Percentiles rank a stretch among this genome's conserved stretches.
Conservation (phyloP, 1,139 yeast species). For the Suhomyces atakaporum region DNA sequence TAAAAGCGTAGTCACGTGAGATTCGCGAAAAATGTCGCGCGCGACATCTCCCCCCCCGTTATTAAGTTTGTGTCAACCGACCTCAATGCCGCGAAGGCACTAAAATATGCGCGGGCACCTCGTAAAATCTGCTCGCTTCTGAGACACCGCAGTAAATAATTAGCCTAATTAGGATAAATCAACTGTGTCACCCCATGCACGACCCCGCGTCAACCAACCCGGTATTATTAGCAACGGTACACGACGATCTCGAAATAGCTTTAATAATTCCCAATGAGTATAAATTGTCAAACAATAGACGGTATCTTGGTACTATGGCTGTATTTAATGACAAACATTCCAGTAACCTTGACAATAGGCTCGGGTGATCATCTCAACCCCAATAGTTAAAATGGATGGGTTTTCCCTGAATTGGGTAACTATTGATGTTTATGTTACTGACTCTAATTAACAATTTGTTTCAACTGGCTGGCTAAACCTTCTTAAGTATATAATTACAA, state of each 20-base stretch:
- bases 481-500: no score
- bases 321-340: no score
- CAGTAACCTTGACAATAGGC: no score
- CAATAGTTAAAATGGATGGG: not conserved
- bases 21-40: slow-evolving; percentile 8
- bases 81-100: slow-evolving; percentile 5
- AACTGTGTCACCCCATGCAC: no score
- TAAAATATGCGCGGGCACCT: slow-evolving; percentile 7
- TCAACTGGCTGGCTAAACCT: no score
- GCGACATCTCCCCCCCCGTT: slow-evolving; percentile 9
- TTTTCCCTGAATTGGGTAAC: not conserved
- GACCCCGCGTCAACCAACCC: not conserved
- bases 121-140: slow-evolving; percentile 7
- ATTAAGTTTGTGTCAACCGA: slow-evolving; percentile 4
- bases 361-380: not conserved
- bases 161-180: slow-evolving; percentile 4
- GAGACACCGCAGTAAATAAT: slow-evolving; percentile 8
- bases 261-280: slow-evolving; percentile 5
- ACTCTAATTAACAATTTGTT: no score
- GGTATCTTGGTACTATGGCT: no score
- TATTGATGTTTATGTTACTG: slow-evolving; percentile 1
- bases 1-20: slow-evolving; percentile 8
- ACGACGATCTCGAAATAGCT: slow-evolving; percentile 4
- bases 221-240: not conserved
- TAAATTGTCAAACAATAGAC: slow-evolving; percentile 7